Percentiles rank a stretch among this genome's conserved stretches.
Evolutionary conservation across 176 grass and related monocot species (phyloP).

Genomic region (Eragrostis nindensis): DNA sequence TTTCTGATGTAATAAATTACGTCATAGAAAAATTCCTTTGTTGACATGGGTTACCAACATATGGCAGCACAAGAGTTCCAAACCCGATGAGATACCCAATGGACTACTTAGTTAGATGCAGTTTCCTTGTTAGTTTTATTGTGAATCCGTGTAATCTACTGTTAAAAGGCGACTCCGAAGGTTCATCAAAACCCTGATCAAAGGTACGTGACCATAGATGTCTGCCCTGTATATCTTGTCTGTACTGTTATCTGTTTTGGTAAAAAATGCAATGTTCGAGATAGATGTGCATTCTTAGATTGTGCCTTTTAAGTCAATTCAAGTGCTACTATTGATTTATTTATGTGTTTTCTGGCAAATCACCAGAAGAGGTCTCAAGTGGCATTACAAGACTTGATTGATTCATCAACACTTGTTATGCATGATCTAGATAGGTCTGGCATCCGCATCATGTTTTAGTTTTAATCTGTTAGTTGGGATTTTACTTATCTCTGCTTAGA

Average conservation of each 20-base stretch:
- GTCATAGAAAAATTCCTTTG: not conserved
- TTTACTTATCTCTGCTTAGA: not conserved
- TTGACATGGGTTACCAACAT: conserved; percentile 15
- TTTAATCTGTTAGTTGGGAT: not conserved
- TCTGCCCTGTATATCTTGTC: not conserved
- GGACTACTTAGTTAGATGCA: conserved; percentile 52
- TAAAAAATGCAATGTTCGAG: conserved; percentile 20
- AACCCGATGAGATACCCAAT: conserved; percentile 55
- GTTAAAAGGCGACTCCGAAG: conserved; percentile 26
- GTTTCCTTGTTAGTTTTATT: conserved; percentile 12
- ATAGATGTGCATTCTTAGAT: not conserved
- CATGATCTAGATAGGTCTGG: not conserved
- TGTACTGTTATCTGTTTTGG: not conserved
- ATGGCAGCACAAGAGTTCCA: conserved; percentile 67
- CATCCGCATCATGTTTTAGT: not conserved
- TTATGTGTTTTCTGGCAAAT: not conserved
- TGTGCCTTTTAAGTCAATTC: conserved; percentile 8
- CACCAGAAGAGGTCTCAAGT: not conserved
- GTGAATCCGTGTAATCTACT: conserved; percentile 34
- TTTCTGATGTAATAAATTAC: conserved; percentile 1
- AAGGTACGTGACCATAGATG: conserved; percentile 13
- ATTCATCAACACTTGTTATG: not conserved
- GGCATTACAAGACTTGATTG: not conserved
- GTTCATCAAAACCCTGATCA: conserved; percentile 30
- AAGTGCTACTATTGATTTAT: not conserved